Percentiles rank a stretch among this genome's conserved stretches.
Conservation (phyloP, 139 green algal genomes). For the Eudorina sp. region DNA sequence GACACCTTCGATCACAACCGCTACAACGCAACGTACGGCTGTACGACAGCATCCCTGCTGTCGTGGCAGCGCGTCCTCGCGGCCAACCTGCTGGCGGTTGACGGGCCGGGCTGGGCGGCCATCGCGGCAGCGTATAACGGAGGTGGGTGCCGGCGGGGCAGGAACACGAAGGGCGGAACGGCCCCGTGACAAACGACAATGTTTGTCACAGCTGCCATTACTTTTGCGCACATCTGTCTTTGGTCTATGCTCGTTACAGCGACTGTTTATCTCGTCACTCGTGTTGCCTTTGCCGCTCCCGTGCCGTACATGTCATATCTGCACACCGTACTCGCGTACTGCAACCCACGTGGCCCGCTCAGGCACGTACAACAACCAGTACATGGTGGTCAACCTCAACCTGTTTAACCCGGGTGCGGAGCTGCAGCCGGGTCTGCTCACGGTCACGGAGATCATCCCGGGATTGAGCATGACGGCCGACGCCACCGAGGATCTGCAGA, state of each 20-base stretch:
- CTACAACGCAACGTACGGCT: conserved; percentile 52
- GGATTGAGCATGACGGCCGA: background rate
- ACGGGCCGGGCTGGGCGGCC: conserved; percentile 67
- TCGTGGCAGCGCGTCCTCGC: conserved; percentile 79
- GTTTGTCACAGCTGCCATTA: no score
- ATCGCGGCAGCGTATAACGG: conserved; percentile 81
- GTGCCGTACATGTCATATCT: no score
- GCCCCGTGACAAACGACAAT: no score
- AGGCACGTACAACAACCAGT: conserved; percentile 68
- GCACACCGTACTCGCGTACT: no score
- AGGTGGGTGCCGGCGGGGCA: conserved; percentile 10
- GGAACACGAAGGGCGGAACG: no score
- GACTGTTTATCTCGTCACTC: no score
- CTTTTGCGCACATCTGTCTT: no score
- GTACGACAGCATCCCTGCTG: conserved; percentile 61
- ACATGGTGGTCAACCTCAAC: conserved; percentile 85
- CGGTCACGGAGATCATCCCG: conserved; percentile 74
- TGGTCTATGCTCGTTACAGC: no score
- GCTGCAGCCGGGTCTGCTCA: conserved; percentile 73
- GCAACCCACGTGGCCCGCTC: no score
- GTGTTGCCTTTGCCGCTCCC: no score
- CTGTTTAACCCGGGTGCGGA: conserved; percentile 72
- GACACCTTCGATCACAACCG: conserved; percentile 70
- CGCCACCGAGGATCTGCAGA: conserved; percentile 58
- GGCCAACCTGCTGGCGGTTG: conserved; percentile 73